These are phyloP conservation scores for Scedosporium apiospermum DNA, from an alignment of 2,329 filamentous ascomycete genomes.

Conservation along the genomic window DNA sequence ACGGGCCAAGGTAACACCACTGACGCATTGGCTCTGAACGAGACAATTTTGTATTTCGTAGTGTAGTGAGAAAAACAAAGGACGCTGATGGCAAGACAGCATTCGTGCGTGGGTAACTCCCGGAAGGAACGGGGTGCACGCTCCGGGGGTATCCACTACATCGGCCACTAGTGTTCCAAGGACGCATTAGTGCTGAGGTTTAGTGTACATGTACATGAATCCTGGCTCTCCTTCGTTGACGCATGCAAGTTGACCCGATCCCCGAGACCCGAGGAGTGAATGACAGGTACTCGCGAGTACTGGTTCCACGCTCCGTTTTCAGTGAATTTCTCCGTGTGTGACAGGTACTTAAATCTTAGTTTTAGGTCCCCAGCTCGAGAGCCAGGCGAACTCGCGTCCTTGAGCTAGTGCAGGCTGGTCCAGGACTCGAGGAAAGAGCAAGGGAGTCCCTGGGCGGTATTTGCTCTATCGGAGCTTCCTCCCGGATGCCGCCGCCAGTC, in stretches of 20 bases:
- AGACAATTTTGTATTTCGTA: background rate
- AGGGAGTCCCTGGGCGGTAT: background rate
- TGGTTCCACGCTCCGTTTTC: too few relatives aligned
- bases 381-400: too few relatives aligned
- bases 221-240: background rate
- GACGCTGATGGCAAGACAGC: too few relatives aligned
- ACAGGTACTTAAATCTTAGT: too few relatives aligned
- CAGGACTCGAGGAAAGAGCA: background rate
- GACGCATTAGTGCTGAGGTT: background rate
- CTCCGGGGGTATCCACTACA: background rate
- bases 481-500: background rate
- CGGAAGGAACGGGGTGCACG: constrained; percentile 3
- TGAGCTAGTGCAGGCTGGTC: background rate
- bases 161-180: background rate
- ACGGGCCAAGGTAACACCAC: background rate
- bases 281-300: too few relatives aligned
- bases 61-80: too few relatives aligned
- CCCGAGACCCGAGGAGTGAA: background rate
- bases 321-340: too few relatives aligned
- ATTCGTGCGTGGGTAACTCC: background rate
- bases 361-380: too few relatives aligned
- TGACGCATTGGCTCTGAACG: background rate
- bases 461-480: background rate
- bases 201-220: background rate
- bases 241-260: background rate